These are phyloP conservation scores for Irineochytrium annulatum DNA, from an alignment of 192 early-diverging fungal species.

Conservation along the genomic window DNA sequence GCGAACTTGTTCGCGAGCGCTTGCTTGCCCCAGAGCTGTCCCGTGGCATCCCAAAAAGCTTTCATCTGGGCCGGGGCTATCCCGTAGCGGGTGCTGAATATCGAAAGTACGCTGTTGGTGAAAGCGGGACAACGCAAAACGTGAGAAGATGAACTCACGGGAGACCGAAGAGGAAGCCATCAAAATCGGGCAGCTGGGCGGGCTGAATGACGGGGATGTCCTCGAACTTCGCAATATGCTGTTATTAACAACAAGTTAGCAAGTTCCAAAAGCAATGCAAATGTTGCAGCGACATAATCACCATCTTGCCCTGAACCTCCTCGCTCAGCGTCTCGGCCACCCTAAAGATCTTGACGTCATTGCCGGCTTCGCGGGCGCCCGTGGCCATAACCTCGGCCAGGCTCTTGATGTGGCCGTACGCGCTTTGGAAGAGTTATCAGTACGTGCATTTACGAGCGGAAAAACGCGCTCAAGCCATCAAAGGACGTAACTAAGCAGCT, in stretches of 20 bases:
- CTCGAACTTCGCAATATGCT: conserved; percentile 45
- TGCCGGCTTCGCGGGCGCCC: conserved; percentile 59
- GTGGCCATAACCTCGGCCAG: conserved; percentile 59
- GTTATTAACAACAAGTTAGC: too few relatives aligned
- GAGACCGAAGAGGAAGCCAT: conserved; percentile 69
- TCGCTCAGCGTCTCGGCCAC: conserved; percentile 61
- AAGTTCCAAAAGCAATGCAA: too few relatives aligned
- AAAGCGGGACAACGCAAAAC: background rate
- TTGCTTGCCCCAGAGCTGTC: conserved; percentile 49
- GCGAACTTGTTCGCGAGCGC: conserved; percentile 68
- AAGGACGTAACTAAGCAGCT: too few relatives aligned
- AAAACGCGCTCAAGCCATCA: too few relatives aligned
- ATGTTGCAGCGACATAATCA: too few relatives aligned
- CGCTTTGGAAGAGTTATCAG: background rate
- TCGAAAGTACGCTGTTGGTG: background rate
- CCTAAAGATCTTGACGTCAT: conserved; percentile 49
- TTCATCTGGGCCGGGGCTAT: conserved; percentile 72
- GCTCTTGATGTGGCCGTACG: conserved; percentile 63
- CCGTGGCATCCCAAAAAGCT: conserved; percentile 64
- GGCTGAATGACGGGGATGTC: conserved; percentile 54
- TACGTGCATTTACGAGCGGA: too few relatives aligned
- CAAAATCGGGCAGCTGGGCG: conserved; percentile 52
- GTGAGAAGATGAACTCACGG: conserved; percentile 26
- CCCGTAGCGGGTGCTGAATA: conserved; percentile 56
- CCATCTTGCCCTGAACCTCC: conserved; percentile 70